Evolutionary conservation across 345 rosid species (phyloP).

Genomic region (Rhodamnia argentea): DNA sequence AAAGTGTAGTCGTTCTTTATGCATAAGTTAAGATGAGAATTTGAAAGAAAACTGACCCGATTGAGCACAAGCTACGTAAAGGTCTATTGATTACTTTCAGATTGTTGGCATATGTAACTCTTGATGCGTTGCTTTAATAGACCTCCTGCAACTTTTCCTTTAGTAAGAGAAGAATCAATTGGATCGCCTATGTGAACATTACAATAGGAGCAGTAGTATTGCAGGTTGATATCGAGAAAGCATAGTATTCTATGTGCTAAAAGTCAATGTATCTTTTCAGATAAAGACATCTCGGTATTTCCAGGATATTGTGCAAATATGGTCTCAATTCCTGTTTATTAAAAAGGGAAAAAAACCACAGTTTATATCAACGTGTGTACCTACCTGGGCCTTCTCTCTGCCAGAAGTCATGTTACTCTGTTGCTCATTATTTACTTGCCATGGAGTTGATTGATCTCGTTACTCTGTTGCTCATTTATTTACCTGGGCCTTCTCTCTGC

Average conservation of each 20-base stretch:
- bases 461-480: not conserved
- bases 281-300: not conserved
- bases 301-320: not conserved
- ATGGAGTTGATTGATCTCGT: slow-evolving; percentile 77
- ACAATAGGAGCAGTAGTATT: not conserved
- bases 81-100: not conserved
- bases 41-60: not conserved
- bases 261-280: not conserved
- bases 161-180: not conserved
- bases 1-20: not conserved
- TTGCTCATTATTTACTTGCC: slow-evolving; percentile 16
- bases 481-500: not conserved
- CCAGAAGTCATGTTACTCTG: not conserved
- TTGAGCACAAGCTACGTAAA: not conserved
- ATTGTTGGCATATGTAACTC: not conserved
- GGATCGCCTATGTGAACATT: not conserved
- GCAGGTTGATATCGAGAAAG: not conserved
- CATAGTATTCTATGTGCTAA: not conserved
- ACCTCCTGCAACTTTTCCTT: not conserved
- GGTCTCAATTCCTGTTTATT: not conserved
- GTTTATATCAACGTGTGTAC: not conserved
- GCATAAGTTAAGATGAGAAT: not conserved
- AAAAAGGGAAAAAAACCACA: not conserved
- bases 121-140: not conserved
- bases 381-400: not conserved